Percentiles rank a stretch among this genome's conserved stretches.
Evolutionary conservation across 1,139 yeast genomes (phyloP).

Genomic region (Torulaspora pretoriensis): DNA sequence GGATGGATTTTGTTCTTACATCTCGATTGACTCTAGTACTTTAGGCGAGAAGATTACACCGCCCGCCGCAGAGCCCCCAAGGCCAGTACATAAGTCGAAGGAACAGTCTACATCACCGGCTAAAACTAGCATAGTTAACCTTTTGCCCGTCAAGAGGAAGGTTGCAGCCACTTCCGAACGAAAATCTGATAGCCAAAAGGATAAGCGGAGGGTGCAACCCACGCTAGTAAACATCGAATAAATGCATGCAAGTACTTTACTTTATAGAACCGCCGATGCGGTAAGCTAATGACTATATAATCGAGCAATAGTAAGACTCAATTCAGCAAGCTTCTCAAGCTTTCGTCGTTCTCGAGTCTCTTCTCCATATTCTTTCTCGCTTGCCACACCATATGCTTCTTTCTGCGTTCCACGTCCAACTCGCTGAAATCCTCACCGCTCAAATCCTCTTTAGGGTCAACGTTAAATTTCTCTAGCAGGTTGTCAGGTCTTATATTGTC

Average conservation of each 20-base stretch:
- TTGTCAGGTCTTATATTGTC: constrained; percentile 34
- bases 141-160: constrained; percentile 24
- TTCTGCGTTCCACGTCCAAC: constrained; percentile 32
- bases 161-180: background rate
- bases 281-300: constrained; percentile 1
- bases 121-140: constrained; percentile 15
- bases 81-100: background rate
- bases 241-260: background rate
- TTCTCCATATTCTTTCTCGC: constrained; percentile 33
- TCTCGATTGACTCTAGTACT: constrained; percentile 48
- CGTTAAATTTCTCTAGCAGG: constrained; percentile 29
- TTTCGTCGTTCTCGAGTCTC: constrained; percentile 22
- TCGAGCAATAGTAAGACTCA: background rate
- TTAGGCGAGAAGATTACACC: constrained; percentile 45
- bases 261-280: background rate
- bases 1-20: constrained; percentile 84
- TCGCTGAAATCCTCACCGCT: constrained; percentile 18
- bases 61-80: background rate
- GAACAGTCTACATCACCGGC: background rate
- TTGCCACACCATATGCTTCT: constrained; percentile 33
- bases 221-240: constrained; percentile 10
- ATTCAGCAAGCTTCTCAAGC: constrained; percentile 6
- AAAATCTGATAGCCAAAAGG: constrained; percentile 1
- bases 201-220: constrained; percentile 21
- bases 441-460: constrained; percentile 25